Evolutionary conservation across 306 rosid genomes (phyloP).

Genomic region (Gleditsia sinensis): DNA sequence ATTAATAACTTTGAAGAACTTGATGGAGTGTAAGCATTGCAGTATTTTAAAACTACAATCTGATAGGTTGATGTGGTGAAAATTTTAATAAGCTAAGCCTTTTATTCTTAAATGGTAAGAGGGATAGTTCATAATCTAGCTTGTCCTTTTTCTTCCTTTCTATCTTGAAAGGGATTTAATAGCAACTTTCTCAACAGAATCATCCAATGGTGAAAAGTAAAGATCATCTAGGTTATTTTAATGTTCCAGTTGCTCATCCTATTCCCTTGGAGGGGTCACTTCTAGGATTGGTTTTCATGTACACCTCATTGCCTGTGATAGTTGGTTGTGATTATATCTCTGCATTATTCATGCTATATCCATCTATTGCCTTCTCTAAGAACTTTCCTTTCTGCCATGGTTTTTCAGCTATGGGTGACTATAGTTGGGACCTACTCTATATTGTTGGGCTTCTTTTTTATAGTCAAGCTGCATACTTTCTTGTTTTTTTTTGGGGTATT

Average conservation of each 20-base stretch:
- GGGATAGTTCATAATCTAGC: background rate
- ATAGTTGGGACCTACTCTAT: background rate
- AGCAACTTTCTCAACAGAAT: background rate
- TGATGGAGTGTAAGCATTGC: background rate
- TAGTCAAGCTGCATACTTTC: background rate
- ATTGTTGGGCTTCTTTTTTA: background rate
- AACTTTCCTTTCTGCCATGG: background rate
- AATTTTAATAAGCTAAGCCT: background rate
- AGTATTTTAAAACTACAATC: background rate
- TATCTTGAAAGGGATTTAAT: background rate
- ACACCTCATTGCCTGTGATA: background rate
- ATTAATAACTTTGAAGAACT: background rate
- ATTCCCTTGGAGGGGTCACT: background rate
- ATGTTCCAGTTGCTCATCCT: background rate
- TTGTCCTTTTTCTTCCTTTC: too few relatives aligned
- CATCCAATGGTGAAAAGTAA: background rate
- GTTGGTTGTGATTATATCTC: background rate
- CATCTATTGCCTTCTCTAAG: background rate
- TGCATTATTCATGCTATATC: background rate
- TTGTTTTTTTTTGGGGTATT: background rate
- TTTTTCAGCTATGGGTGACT: background rate
- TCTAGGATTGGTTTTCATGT: background rate
- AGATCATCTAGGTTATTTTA: background rate
- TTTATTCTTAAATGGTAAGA: background rate
- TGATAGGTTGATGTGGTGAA: background rate